Percentiles rank a stretch among this genome's conserved stretches.
Conservation (phyloP, 169 alveolate species). For the Theileria parva region DNA sequence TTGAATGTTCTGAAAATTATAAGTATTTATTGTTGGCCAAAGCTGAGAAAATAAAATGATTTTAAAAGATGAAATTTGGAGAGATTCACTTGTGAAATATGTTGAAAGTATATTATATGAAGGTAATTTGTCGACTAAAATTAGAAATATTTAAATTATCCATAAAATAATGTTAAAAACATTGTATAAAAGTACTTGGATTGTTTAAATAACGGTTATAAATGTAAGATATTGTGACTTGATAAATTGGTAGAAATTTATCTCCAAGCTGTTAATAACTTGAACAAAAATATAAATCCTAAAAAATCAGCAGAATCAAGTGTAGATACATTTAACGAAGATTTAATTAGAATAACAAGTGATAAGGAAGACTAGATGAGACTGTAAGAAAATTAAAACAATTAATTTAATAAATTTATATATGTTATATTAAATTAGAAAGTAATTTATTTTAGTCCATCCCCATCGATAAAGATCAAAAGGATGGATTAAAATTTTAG, state of each 20-base stretch:
- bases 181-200: background rate
- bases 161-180: background rate
- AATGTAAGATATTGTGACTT: too few species aligned
- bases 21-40: conserved; percentile 76
- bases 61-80: conserved; percentile 70
- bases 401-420: background rate
- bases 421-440: background rate
- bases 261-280: background rate
- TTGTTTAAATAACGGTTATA: background rate
- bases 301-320: conserved; percentile 61
- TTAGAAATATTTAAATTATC: background rate
- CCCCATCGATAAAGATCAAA: background rate
- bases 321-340: conserved; percentile 36
- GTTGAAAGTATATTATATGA: conserved; percentile 70
- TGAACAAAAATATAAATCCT: conserved; percentile 36
- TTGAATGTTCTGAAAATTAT: conserved; percentile 74
- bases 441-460: background rate
- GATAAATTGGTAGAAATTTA: background rate
- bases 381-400: background rate
- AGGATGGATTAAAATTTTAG: background rate
- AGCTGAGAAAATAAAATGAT: conserved; percentile 57
- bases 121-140: background rate
- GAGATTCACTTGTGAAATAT: conserved; percentile 65
- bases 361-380: conserved; percentile 62
- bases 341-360: conserved; percentile 58